Base-by-base conservation (phyloP, 2,329 filamentous ascomycete genomes). In the Sclerotinia borealis region DNA sequence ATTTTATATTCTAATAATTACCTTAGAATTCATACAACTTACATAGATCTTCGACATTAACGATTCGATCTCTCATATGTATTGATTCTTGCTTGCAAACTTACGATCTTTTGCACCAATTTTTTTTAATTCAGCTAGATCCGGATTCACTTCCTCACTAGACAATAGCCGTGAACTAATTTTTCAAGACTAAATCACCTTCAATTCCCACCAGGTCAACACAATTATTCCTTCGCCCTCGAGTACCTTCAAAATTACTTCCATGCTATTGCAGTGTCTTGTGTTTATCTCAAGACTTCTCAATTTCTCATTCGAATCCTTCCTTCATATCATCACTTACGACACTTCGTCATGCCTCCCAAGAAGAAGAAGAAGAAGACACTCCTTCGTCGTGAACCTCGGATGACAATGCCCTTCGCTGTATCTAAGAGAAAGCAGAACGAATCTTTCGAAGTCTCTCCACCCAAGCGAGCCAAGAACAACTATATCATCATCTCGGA, bases 381-480 rank as follows among this genome's bases (percentile, higher is more conserved):
- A 6, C 4, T 9, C 6, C 8, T 8, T 36, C 39, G 3, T 13
- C 39, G 8, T 1, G 15, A 13, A 2, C 19, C 13, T 13, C 39
- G 25, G 15, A 25, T 19, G 29, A 34, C 6, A 25, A 39, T 56
- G 34, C 27, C 54, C 3, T 56, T 45, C 31, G 2, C 54, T 11
- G 9, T 49, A 37, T 49, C 31, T 9, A 59, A 37, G 31, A 47
- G 31, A 27, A 49, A 49, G 56, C 27, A 19, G 15, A 31, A 59
- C 15, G 29, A 47, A n/a, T 59, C 45, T 11, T 37, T 59, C 31
- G 29, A 37, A 36, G 43, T 37, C 11, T 49, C 43, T n/a, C 41
- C 10, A 59, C 27, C 61, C 41, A 49, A 63, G 52, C 34, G 61
- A 63, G 29, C 37, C 51, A 63, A 17, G 22, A 29, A 47, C n/a